These are phyloP conservation scores for Zygotorulaspora sp. DNA, from an alignment of 805 yeast species.

Conservation along the genomic window DNA sequence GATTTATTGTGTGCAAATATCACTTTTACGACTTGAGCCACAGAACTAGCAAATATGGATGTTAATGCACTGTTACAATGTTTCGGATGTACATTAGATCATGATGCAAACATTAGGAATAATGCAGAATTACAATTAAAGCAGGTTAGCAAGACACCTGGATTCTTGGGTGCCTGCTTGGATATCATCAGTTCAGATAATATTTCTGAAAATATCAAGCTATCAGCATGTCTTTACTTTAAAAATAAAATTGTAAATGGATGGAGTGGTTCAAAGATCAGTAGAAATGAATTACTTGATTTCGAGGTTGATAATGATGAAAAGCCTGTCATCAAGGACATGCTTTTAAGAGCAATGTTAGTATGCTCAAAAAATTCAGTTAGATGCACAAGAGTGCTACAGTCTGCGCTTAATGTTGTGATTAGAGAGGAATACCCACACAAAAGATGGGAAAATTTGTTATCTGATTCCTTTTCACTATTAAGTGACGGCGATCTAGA, in stretches of 20 bases:
- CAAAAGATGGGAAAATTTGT: slow-evolving; percentile 50
- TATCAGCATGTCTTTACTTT: slow-evolving; percentile 77
- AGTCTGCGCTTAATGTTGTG: slow-evolving; percentile 50
- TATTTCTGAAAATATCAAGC: slow-evolving; percentile 48
- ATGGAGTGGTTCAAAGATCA: slow-evolving; percentile 46
- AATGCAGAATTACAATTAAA: slow-evolving; percentile 68
- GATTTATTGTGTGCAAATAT: too few relatives aligned
- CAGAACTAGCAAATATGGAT: slow-evolving; percentile 57
- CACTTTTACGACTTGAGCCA: too few relatives aligned
- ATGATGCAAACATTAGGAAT: slow-evolving; percentile 54
- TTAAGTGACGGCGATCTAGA: slow-evolving; percentile 43
- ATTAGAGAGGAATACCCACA: slow-evolving; percentile 47
- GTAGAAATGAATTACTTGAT: slow-evolving; percentile 30
- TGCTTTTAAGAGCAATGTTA: slow-evolving; percentile 61
- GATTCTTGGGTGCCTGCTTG: slow-evolving; percentile 78
- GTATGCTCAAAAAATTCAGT: slow-evolving; percentile 40
- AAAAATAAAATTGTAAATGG: slow-evolving; percentile 65
- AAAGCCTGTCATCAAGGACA: slow-evolving; percentile 64
- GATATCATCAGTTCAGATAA: slow-evolving; percentile 59
- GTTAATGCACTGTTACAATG: slow-evolving; percentile 62
- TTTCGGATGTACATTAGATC: slow-evolving; percentile 73
- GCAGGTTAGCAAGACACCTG: slow-evolving; percentile 53
- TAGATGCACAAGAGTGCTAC: slow-evolving; percentile 40
- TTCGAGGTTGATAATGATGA: slow-evolving; percentile 58
- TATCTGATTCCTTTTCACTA: slow-evolving; percentile 43